Conservation (phyloP, 208 protist species). For the Naegleria fowleri region DNA sequence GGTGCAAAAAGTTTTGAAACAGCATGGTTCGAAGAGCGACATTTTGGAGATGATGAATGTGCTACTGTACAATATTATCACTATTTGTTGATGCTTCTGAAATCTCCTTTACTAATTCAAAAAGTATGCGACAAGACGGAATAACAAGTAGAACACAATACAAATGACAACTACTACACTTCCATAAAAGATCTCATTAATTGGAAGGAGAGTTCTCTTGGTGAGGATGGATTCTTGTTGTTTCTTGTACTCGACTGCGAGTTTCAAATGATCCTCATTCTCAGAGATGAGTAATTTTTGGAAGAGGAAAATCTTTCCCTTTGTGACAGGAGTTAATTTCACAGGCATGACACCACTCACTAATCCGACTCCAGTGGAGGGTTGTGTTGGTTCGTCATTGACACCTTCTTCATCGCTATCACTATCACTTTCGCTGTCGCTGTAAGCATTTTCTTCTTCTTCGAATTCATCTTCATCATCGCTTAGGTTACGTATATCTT, state of each 20-base stretch:
- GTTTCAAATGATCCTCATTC: conserved; percentile 1
- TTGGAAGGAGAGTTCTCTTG: not conserved
- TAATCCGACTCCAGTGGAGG: not conserved
- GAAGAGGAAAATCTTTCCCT: not conserved
- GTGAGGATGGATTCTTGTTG: not conserved
- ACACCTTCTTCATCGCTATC: not conserved
- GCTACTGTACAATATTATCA: too few relatives aligned
- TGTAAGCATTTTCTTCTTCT: not conserved
- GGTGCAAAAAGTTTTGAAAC: too few relatives aligned
- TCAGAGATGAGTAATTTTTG: not conserved
- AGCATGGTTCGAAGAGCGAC: too few relatives aligned
- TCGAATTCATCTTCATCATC: not conserved
- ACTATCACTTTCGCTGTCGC: not conserved
- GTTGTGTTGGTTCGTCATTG: not conserved
- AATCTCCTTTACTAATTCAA: not conserved
- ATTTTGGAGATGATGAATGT: too few relatives aligned
- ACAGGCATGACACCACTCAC: not conserved
- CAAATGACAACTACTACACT: not conserved
- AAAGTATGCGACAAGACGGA: not conserved
- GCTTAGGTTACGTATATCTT: not conserved
- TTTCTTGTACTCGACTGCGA: not conserved
- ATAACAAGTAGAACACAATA: not conserved
- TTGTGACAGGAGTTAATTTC: not conserved
- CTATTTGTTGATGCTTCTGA: too few relatives aligned
- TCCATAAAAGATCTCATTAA: not conserved